Base-by-base conservation (phyloP, 345 rosid species). In the Orychophragmus violaceus region DNA sequence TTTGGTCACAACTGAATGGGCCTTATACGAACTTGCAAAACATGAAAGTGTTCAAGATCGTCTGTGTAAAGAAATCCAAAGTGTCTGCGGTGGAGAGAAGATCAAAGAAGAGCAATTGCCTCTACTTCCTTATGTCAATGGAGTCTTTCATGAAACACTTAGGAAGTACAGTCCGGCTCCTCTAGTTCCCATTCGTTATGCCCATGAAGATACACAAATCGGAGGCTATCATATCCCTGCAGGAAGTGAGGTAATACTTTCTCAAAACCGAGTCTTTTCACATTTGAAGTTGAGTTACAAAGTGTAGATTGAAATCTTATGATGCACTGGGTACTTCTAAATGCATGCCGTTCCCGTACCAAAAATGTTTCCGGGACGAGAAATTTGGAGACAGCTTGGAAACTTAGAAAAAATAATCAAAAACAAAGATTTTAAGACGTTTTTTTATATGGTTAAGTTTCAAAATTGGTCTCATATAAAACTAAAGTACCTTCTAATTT, bases 1-100 rank as follows among this genome's bases (percentile, higher is more conserved):
- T 59, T 56, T 88, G 82, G 92, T 88, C 22, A 68, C 92, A 59
- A 74, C 95, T 19, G 99, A 94, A 78, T 93, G 98, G 97, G 96
- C 96, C 0, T 69, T 90, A 9, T 88, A 85, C 57, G 90, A 94
- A 64, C 96, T 94, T 3, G 96, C 96, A 5, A 90, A 83, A 63
- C 76, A 83, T 72, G 84, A 79, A 18, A 64, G 12, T 22, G 72
- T 74, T 1, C 98, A 87, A 89, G 93, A 83, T 17, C 73, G 25
- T 64, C 82, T 89, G 2, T 75, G 46, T 55, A 63, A 59, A n/a
- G 85, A 87, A 53, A 80, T 87, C 13, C 36, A 52, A 70, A 72
- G 58, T 4, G 78, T 85, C 0, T 88, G 96, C 8, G 84, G 88
- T 19, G 74, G 78, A 28, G 79, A 85, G 54, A 83, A 68, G 64